Conservation (phyloP, 1,284 basidiomycete genomes). For the Volvariella surrecta region DNA sequence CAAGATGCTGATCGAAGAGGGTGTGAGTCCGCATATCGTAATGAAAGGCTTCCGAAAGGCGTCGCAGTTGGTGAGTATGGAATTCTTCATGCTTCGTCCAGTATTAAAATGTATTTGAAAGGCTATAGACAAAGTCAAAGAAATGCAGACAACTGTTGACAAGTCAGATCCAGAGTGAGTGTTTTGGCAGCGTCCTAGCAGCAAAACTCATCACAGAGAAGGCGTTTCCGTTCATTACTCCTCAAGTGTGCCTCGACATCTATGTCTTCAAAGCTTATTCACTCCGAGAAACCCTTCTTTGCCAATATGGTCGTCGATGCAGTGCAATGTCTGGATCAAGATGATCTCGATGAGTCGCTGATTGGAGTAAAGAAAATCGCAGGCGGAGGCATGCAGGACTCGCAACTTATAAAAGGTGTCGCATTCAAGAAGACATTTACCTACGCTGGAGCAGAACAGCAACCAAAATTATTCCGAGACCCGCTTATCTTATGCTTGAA, state of each 20-base stretch:
- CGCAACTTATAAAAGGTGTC: slow-evolving; percentile 81
- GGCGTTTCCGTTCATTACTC: slow-evolving; percentile 88
- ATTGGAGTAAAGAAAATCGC: slow-evolving; percentile 99
- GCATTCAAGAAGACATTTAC: slow-evolving; percentile 99
- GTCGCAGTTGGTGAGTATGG: slow-evolving; percentile 65
- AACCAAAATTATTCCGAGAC: slow-evolving; percentile 89
- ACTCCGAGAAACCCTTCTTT: slow-evolving; percentile 99
- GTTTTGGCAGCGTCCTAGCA: slow-evolving; percentile 4
- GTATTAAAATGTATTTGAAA: slow-evolving; percentile 21
- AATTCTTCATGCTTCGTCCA: slow-evolving; percentile 9
- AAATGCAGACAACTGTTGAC: slow-evolving; percentile 88
- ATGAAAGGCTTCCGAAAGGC: slow-evolving; percentile 95
- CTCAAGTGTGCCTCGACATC: slow-evolving; percentile 97
- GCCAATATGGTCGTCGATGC: slow-evolving; percentile 98
- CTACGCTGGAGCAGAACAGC: slow-evolving; percentile 98
- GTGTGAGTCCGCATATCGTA: slow-evolving; percentile 95
- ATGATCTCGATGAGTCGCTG: slow-evolving; percentile 91
- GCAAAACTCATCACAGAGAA: slow-evolving; percentile 23
- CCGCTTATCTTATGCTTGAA: slow-evolving; percentile 93
- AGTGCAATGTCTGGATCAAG: slow-evolving; percentile 86
- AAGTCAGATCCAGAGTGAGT: slow-evolving; percentile 84
- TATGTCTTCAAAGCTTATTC: slow-evolving; percentile 99
- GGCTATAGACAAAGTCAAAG: slow-evolving; percentile 84
- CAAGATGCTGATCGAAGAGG: slow-evolving; percentile 90
- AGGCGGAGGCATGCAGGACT: slow-evolving; percentile 99